Conservation (phyloP, 208 protist genomes). For the Trypanosoma boissoni region DNA sequence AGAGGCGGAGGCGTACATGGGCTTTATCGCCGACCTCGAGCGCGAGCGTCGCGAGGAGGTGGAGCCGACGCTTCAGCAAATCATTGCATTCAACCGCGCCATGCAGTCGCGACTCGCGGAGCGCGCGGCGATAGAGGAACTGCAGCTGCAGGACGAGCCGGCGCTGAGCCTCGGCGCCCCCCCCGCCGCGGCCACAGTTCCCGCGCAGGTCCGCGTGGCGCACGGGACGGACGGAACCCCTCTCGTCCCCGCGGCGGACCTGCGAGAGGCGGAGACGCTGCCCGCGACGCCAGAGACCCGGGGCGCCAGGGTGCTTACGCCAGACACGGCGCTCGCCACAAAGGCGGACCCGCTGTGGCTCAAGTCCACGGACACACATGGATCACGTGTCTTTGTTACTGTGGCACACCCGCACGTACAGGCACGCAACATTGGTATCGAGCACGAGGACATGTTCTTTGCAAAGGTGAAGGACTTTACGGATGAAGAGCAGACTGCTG, state of each 20-base stretch:
- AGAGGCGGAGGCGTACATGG: constrained; percentile 62
- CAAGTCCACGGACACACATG: constrained; percentile 2
- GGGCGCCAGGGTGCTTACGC: neutral
- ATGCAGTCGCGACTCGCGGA: constrained; percentile 15
- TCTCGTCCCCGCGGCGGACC: neutral
- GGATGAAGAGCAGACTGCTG: constrained; percentile 47
- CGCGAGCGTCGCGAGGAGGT: constrained; percentile 61
- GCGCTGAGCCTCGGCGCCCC: neutral
- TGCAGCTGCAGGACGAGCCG: constrained; percentile 7
- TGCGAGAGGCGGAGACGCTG: neutral
- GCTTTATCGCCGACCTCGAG: constrained; percentile 59
- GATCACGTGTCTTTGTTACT: constrained; percentile 22
- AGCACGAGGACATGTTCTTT: constrained; percentile 59
- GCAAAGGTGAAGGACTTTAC: constrained; percentile 49
- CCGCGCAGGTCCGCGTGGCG: neutral
- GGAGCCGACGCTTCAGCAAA: constrained; percentile 59
- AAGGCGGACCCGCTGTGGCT: neutral
- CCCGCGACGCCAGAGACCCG: neutral
- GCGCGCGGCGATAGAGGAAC: neutral
- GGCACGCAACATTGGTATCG: constrained; percentile 51
- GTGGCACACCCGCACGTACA: constrained; percentile 63
- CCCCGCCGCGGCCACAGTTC: neutral
- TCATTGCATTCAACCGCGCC: constrained; percentile 45
- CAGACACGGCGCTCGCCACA: neutral
- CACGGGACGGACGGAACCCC: neutral